Evolutionary conservation across 2,329 filamentous ascomycete species (phyloP), one percentile per base, ranked within the genome.

Genomic region (Colletotrichum sp.): DNA sequence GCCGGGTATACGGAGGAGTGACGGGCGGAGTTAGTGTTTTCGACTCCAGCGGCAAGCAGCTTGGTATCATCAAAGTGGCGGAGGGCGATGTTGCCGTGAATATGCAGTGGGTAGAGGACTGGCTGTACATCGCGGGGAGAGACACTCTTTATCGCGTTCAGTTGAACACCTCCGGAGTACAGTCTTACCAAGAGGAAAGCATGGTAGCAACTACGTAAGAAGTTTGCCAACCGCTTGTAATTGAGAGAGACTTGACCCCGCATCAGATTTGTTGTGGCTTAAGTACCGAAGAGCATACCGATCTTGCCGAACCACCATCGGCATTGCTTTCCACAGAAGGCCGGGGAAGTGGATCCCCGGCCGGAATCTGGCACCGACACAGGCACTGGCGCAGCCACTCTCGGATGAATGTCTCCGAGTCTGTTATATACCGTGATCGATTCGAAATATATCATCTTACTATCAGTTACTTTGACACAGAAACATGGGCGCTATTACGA

Each of bases 1-100:
- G 78, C 2, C 65, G 77, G n/a, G 48, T 79, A 1, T 79, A 78
- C 10, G 72, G 69, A 3, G 74, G 72, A 6, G 72, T 77, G 1
- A 77, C 65, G 4, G 70, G 72, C 6, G 78, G 72, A 1, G 69
- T 77, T 2, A 10, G 34, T 18, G 75, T 79, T 3, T 74, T 72
- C 59, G 69, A 69, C 57, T 4, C 14, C 6, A 32, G 34, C 13
- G 77, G 78, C 3, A 75, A 69, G 52, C 67, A 59, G 9, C 61
- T 79, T 6, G 74, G 77, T 7, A 74, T 77, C 14, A 77, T 79
- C 60, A 73, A 57, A 32, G 77, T 78, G 0, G 72, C 63, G 5
- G 70, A 71, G 5, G 77, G 63, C 3, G 71, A 78, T 48, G 74
- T 78, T 10, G 77, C 77, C 1, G 68, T 78, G 8, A 78, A 78